phyloP scores from a whole-genome alignment of 768 basidiomycete genomes.

The Suillus fuscotomentosus region DNA sequence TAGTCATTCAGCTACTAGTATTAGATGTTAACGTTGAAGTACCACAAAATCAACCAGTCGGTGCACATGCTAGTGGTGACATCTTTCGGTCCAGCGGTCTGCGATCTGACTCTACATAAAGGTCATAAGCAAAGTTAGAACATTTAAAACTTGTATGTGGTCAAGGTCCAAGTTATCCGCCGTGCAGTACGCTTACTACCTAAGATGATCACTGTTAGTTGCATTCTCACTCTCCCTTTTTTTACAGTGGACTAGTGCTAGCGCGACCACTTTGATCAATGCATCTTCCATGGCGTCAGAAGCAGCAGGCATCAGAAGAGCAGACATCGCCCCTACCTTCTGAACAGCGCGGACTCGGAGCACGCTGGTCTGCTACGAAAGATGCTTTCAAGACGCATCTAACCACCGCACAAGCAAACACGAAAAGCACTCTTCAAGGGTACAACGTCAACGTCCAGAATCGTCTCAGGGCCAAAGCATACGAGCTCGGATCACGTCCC shows the following conservation, averaged over 20 bases:
- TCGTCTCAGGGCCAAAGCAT: neutral
- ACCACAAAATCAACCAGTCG: neutral
- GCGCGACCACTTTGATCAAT: neutral
- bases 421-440: neutral
- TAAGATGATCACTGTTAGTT: neutral
- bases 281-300: neutral
- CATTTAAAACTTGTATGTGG: neutral
- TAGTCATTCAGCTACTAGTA: neutral
- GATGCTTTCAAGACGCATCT: neutral
- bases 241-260: neutral
- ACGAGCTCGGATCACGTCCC: neutral
- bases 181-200: neutral
- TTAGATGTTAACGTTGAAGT: neutral
- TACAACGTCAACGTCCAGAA: neutral
- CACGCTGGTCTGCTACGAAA: neutral
- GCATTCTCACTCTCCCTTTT: neutral
- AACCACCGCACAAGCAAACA: neutral
- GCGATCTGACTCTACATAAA: neutral
- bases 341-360: neutral
- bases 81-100: neutral
- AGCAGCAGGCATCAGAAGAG: neutral
- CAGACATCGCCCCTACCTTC: neutral
- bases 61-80: neutral
- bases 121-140: neutral
- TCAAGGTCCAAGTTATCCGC: neutral